Base-by-base conservation (phyloP, 148 eudicot genomes). In the Diospyros lotus region DNA sequence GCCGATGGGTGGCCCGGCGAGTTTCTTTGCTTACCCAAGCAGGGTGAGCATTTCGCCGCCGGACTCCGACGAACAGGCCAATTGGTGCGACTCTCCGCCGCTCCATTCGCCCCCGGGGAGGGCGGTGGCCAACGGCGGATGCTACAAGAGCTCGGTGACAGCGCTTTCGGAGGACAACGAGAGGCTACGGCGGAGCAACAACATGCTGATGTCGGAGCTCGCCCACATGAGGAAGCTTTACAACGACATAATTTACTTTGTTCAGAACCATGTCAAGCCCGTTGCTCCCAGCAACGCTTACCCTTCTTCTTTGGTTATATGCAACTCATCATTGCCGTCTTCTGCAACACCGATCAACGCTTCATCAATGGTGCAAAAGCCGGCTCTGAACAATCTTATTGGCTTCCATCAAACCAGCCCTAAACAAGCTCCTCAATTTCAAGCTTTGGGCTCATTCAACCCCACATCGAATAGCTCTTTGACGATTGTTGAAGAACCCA, bases 231-330 rank as follows among this genome's bases (percentile, higher is more conserved):
- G 89, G 55, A 94, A 85, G 74, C 88, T 94, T 0, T 94, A 94
- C 82, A 94, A 85, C 77, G 98, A 94, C 66, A 91, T 94, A 3
- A 94, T 94, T 3, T 94, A 90, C 64, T 91, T 91, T 45, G 93
- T 94, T 6, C 97, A 94, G 55, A 94, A 94, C 66, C 98, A 91
- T 78, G 97, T 90, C 8, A 91, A 88, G 75, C 98, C 98, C 1
- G 94, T 90, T 4, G 50, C 88, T 3, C 87, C 85, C 0, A 81
- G 86, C 44, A 79, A 73, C 50, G 43, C 59, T 39, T 81, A 73
- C 55, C 68, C 70, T 42, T 28, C 73, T 0, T 64, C 81, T 28
- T 15, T 73, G 1, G 40, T 60, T 28, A 60, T 60, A 0, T 60
- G 64, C 7, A 60, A 60, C 41, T 60, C 64, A 18, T 28, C 41